Evolutionary conservation across 352 stramenopile species (phyloP).

Genomic region (Globisporangium spinosum): DNA sequence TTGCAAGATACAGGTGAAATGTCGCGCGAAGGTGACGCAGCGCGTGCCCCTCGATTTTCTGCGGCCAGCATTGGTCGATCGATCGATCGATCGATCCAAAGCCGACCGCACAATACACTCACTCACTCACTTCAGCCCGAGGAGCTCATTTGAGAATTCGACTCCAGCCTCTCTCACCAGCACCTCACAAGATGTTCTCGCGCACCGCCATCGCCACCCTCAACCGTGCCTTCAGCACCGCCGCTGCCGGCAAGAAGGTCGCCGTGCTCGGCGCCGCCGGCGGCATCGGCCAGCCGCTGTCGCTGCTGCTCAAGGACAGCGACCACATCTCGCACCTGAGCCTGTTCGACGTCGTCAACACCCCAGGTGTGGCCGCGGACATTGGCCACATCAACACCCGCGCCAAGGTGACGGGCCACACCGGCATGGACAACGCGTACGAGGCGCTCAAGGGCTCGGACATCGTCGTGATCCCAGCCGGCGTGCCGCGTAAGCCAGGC

Average conservation of each 20-base stretch:
- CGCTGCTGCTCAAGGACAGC: constrained; percentile 97
- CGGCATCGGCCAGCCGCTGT: constrained; percentile 98
- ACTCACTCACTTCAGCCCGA: background rate
- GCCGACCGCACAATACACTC: background rate
- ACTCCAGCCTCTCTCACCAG: constrained; percentile 8
- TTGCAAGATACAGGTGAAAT: background rate
- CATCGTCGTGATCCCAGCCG: constrained; percentile 98
- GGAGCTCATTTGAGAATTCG: constrained; percentile 20
- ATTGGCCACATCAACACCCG: constrained; percentile 92
- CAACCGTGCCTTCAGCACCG: constrained; percentile 51
- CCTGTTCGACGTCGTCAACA: constrained; percentile 98
- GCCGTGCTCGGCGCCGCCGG: constrained; percentile 91
- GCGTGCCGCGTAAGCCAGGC: constrained; percentile 98
- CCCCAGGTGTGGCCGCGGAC: constrained; percentile 97
- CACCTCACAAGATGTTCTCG: constrained; percentile 20
- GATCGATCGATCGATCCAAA: background rate
- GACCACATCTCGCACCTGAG: constrained; percentile 94
- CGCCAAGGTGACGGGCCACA: constrained; percentile 67
- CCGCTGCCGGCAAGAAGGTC: constrained; percentile 70
- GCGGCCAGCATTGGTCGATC: constrained; percentile 12
- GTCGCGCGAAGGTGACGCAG: constrained; percentile 12
- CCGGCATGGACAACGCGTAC: constrained; percentile 77
- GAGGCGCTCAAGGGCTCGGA: constrained; percentile 81
- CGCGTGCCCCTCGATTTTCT: constrained; percentile 12
- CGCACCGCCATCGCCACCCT: constrained; percentile 23